Evolutionary conservation across 345 rosid species (phyloP), one percentile per base, ranked within the genome.

Genomic region (Hibiscus trionum): DNA sequence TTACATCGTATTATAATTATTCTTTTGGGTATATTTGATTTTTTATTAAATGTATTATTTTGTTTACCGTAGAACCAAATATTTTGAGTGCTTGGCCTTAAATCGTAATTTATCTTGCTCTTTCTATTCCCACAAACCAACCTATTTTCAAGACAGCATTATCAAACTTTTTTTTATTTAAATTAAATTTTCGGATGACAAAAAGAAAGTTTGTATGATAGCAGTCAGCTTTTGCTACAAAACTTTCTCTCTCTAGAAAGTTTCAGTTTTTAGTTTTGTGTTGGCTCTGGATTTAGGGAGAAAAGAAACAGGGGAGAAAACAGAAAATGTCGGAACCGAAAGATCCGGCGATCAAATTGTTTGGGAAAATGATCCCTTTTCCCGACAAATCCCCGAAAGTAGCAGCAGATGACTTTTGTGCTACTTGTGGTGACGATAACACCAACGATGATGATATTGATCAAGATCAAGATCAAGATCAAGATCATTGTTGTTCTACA

Each of bases 291-390:
- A 33, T 19, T 60, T 15, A 11, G 24, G 14, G n/a, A n/a, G 62
- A 72, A 37, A 63, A 58, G 10, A 42, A 33, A 21, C 11, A 31
- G 64, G 55, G 37, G 15, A 58, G 55, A 24, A 35, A 56, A 35
- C 63, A 44, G 29, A 72, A 72, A 85, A 93, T 93, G 98, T 79
- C 87, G 86, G 97, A 86, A 83, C 60, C 79, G 27, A 87, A 80
- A 65, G 93, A 93, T 86, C 92, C 95, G 88, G 92, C 93, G 77
- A 89, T 93, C 82, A 93, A 93, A 86, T 87, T 93, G 9, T 91
- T 93, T 67, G 98, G 98, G 47, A 85, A 84, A 83, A 93, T 89
- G 81, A 93, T 93, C 78, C 88, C 91, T 72, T 77, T 93, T 77
- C 86, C 85, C 35, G 97, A 89, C 74, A 76, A 80, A 52, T 81